These are phyloP conservation scores for Cyberlindnera xylosilytica DNA, from an alignment of 805 yeast species.

Conservation along the genomic window DNA sequence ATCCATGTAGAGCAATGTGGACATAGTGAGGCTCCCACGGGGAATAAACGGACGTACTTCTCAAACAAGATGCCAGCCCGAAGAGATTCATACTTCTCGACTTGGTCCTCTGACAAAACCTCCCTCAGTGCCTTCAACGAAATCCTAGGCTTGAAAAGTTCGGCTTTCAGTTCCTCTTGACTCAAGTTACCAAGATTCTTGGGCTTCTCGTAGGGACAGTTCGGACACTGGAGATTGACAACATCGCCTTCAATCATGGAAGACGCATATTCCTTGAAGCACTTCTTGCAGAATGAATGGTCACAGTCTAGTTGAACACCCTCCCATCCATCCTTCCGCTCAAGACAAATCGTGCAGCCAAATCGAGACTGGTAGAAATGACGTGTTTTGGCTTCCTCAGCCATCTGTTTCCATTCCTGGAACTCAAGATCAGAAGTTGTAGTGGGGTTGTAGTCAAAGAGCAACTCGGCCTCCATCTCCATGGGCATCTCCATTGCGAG, in stretches of 20 bases:
- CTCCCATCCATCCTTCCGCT: slow-evolving; percentile 40
- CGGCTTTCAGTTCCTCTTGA: slow-evolving; percentile 31
- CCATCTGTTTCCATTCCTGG: slow-evolving; percentile 14
- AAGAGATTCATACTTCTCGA: slow-evolving; percentile 38
- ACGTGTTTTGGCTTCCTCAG: neutral
- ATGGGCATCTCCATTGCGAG: slow-evolving; percentile 27
- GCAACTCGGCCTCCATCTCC: slow-evolving; percentile 5
- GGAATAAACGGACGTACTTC: slow-evolving; percentile 41
- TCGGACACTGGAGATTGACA: slow-evolving; percentile 55
- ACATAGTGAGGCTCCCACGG: slow-evolving; percentile 48
- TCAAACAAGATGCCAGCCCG: slow-evolving; percentile 39
- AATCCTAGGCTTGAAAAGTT: slow-evolving; percentile 41
- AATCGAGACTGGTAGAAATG: slow-evolving; percentile 38
- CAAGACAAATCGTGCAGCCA: slow-evolving; percentile 57
- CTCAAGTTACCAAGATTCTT: slow-evolving; percentile 23
- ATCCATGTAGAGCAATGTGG: slow-evolving; percentile 50
- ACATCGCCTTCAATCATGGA: slow-evolving; percentile 47
- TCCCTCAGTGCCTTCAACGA: slow-evolving; percentile 32
- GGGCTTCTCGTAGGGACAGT: slow-evolving; percentile 32
- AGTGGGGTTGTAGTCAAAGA: slow-evolving; percentile 11
- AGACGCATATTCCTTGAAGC: slow-evolving; percentile 41
- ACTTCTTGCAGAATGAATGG: slow-evolving; percentile 47
- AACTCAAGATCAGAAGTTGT: neutral
- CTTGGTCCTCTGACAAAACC: slow-evolving; percentile 29
- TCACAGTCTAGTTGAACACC: slow-evolving; percentile 40